Evolutionary conservation across 768 basidiomycete species (phyloP).

Genomic region (Tulasnella sp.): DNA sequence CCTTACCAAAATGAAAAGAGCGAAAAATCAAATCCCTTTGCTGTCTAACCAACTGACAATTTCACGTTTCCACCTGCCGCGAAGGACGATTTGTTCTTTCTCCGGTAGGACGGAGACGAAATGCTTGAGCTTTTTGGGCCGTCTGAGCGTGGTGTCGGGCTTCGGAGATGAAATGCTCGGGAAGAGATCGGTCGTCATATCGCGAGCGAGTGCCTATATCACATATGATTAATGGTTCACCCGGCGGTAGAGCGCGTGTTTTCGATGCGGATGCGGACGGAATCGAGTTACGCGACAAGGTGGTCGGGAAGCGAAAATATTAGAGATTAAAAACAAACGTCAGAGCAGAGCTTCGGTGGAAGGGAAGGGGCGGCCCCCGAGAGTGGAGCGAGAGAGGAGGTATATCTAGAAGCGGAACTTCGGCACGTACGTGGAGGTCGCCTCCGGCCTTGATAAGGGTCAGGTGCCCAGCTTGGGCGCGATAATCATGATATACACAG

Average conservation of each 20-base stretch:
- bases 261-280: neutral
- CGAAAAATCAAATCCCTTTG: neutral
- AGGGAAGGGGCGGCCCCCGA: neutral
- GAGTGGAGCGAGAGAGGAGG: neutral
- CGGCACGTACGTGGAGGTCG: slow-evolving; percentile 8
- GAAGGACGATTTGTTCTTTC: slow-evolving; percentile 1
- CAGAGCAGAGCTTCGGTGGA: neutral
- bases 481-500: neutral
- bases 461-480: neutral
- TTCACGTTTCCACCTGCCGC: neutral
- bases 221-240: neutral
- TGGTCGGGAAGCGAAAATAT: neutral
- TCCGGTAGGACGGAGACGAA: neutral
- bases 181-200: neutral
- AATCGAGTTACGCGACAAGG: neutral
- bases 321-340: neutral
- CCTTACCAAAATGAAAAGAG: neutral
- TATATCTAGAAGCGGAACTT: neutral
- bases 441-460: slow-evolving; percentile 12
- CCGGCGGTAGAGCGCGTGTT: neutral
- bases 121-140: neutral
- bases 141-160: neutral
- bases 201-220: neutral
- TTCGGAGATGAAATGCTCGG: neutral
- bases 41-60: neutral